Base-by-base conservation (phyloP, 164 flowering plant species). In the Vitis riparia region DNA sequence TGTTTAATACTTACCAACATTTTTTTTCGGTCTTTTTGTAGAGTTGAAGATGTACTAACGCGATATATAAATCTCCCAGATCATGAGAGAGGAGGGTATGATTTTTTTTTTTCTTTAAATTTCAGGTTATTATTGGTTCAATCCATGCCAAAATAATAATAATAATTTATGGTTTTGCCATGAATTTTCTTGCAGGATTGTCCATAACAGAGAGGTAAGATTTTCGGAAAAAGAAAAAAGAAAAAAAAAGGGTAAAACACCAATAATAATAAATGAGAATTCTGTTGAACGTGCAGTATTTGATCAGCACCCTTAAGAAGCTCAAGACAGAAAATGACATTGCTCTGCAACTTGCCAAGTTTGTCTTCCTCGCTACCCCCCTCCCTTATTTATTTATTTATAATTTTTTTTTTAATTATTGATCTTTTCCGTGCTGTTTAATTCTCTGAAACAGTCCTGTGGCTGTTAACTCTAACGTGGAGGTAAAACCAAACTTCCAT, bases 1-100 rank as follows among this genome's bases (percentile, higher is more conserved):
- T 17, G 0, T 57, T 13, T 57, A 19, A 15, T 30, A 59, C 47
- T 59, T 9, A 19, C 48, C 29, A 13, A 23, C 11, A 32, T 11
- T 30, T 9, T 16, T 58, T 27, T 6, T 37, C n/a, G 12, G 15
- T 2, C 8, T 32, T 10, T 62, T 55, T 60, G 3, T 67, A 87
- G 90, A 73, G 83, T 85, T 62, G 88, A 87, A 73, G 90, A 87
- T 48, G 90, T 87, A 8, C 74, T 87, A n/a, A 67, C 78, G 4
- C 84, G 88, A 27, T 87, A 77, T 63, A 67, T 83, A 12, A 80
- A 77, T 74, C 84, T 85, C 30, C 76, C 84, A 11, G 88, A 84
- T 53, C 84, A 78, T 57, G 88, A 84, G n/a, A 76, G 85, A 77
- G 90, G 85, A 81, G 77, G 84, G 90, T 86, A 80, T 19, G 78